Evolutionary conservation across 257 asterid genomes (phyloP).

Genomic region (Jacaranda mimosifolia): DNA sequence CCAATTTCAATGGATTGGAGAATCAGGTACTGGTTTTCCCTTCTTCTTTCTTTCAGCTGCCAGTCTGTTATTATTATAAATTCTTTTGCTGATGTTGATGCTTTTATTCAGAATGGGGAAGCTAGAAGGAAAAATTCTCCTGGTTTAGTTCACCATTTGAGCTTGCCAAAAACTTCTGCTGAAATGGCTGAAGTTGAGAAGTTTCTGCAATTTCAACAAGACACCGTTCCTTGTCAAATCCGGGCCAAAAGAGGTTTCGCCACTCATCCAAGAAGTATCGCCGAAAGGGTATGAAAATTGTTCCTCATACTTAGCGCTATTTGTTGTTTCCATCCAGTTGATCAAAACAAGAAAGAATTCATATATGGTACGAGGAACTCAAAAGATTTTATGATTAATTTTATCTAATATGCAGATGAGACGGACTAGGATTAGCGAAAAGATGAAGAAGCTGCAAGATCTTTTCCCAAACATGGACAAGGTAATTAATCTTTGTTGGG

Average conservation of each 20-base stretch:
- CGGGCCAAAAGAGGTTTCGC: conserved; percentile 95
- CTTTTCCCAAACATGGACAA: conserved; percentile 89
- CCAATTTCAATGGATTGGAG: conserved; percentile 57
- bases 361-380: background rate
- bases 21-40: conserved; percentile 49
- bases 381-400: background rate
- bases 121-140: conserved; percentile 50
- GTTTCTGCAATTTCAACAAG: conserved; percentile 72
- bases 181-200: conserved; percentile 67
- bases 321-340: background rate
- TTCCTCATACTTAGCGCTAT: background rate
- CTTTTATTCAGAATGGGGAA: conserved; percentile 54
- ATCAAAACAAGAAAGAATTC: background rate
- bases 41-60: background rate
- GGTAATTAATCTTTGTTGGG: conserved; percentile 44
- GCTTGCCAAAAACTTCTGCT: conserved; percentile 73
- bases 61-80: background rate
- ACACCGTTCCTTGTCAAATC: conserved; percentile 71
- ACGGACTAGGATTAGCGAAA: conserved; percentile 79
- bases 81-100: background rate
- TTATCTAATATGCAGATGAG: conserved; percentile 55
- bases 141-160: conserved; percentile 75
- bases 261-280: conserved; percentile 94
- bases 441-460: conserved; percentile 91
- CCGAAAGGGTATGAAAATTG: conserved; percentile 73